phyloP scores from a whole-genome alignment of 1,284 basidiomycete genomes.

The Papiliotrema laurentii region DNA sequence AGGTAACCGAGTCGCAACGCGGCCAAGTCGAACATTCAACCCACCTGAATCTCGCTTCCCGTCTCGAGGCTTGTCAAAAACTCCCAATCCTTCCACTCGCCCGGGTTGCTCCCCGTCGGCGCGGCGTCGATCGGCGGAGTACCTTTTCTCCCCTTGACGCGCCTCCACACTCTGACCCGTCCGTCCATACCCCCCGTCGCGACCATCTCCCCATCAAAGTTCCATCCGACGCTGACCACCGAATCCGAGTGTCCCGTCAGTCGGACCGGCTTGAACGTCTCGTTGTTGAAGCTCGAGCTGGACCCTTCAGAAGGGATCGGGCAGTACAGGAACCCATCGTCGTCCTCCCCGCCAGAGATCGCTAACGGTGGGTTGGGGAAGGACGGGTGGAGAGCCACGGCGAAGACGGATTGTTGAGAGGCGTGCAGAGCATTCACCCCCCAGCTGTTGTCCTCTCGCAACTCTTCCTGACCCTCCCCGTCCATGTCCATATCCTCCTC shows the following conservation, averaged over 20 bases:
- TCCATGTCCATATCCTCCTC: conserved; percentile 34
- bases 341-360: conserved; percentile 91
- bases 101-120: conserved; percentile 50
- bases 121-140: neutral
- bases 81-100: conserved; percentile 77
- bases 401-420: conserved; percentile 66
- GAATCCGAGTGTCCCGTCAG: conserved; percentile 91
- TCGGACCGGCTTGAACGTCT: conserved; percentile 73
- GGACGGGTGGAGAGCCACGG: conserved; percentile 67
- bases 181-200: conserved; percentile 98
- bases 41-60: conserved; percentile 88
- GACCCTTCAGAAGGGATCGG: conserved; percentile 32
- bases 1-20: neutral
- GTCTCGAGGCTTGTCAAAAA: conserved; percentile 88
- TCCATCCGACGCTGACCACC: conserved; percentile 77
- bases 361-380: conserved; percentile 76
- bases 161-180: conserved; percentile 81
- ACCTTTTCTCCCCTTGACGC: conserved; percentile 50
- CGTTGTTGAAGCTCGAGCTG: conserved; percentile 47
- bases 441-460: conserved; percentile 33
- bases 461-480: conserved; percentile 16
- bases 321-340: conserved; percentile 81
- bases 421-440: conserved; percentile 39
- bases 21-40: conserved; percentile 35
- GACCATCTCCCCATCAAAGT: conserved; percentile 80